Evolutionary conservation across 2,329 filamentous ascomycete species (phyloP).

Genomic region (Aspergillus phoenicis): DNA sequence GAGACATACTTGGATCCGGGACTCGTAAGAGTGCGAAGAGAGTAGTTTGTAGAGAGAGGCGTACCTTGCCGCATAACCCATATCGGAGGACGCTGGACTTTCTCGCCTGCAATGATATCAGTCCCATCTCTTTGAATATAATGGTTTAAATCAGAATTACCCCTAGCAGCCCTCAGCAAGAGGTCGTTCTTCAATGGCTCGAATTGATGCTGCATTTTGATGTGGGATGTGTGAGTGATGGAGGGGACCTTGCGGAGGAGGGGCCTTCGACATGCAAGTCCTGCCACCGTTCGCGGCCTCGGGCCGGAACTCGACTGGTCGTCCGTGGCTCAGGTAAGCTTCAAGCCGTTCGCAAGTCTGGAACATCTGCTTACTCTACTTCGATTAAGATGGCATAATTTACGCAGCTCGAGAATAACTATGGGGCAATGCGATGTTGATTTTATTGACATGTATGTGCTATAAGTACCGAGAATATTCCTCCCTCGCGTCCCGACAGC

Average conservation of each 20-base stretch:
- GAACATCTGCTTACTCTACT: not conserved
- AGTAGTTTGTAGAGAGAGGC: conserved; percentile 19
- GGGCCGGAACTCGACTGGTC: conserved; percentile 17
- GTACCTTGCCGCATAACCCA: conserved; percentile 99
- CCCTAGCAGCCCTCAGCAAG: conserved; percentile 84
- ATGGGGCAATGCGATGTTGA: not conserved
- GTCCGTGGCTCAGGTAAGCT: not conserved
- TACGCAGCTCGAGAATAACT: not conserved
- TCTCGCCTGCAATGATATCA: conserved; percentile 65
- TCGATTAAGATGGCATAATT: not conserved
- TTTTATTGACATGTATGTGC: not conserved
- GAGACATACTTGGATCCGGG: not conserved
- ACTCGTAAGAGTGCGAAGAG: not conserved
- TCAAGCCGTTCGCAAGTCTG: not conserved
- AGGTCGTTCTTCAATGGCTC: conserved; percentile 89
- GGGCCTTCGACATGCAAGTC: conserved; percentile 23
- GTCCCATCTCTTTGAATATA: conserved; percentile 3
- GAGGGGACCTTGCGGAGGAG: conserved; percentile 20
- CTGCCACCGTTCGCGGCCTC: conserved; percentile 17
- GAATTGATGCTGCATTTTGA: conserved; percentile 70
- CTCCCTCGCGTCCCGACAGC: not conserved
- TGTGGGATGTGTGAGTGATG: conserved; percentile 7
- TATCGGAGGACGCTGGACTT: conserved; percentile 88
- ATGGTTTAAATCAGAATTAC: conserved; percentile 50
- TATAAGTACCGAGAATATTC: not conserved